A percentile compares a stretch with the other conserved stretches of the same genome.
phyloP scores from a whole-genome alignment of 495 filamentous ascomycete genomes.

The Aspergillus nidulans region DNA sequence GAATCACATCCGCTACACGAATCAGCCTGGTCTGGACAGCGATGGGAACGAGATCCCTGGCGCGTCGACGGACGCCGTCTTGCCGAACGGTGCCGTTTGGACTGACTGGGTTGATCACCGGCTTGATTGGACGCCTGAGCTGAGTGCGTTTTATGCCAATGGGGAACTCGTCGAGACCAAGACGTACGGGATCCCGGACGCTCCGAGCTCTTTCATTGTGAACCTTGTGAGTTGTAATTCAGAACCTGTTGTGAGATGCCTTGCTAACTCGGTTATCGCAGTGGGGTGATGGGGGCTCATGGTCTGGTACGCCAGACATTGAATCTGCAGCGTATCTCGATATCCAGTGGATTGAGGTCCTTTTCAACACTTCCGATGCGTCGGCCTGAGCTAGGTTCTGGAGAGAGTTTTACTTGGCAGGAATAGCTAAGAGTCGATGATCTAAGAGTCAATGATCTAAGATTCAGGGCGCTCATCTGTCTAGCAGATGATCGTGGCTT shows the following conservation, averaged over 20 bases:
- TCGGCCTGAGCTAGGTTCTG: no score
- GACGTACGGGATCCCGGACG: conserved; percentile 1
- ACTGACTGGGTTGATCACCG: conserved; percentile 6
- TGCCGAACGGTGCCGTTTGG: neutral
- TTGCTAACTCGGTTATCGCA: neutral
- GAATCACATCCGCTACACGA: conserved; percentile 3
- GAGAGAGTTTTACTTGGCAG: no score
- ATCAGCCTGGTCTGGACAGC: conserved; percentile 1
- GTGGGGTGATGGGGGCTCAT: conserved; percentile 1
- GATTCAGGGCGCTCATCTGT: no score
- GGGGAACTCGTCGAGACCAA: neutral
- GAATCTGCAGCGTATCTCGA: neutral
- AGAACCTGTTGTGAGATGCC: no score
- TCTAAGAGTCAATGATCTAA: no score
- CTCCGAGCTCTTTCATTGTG: no score
- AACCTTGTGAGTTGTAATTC: neutral
- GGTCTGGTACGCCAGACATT: neutral
- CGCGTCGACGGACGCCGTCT: neutral
- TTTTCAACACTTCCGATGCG: conserved; percentile 3
- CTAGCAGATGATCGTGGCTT: no score
- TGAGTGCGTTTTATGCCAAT: conserved; percentile 3
- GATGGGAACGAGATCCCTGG: conserved; percentile 3
- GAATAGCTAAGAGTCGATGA: no score
- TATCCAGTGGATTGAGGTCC: conserved; percentile 5
- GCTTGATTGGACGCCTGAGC: conserved; percentile 2